These are phyloP conservation scores for Trichoderma koningii DNA, from an alignment of 2,329 filamentous ascomycete species.

Conservation along the genomic window DNA sequence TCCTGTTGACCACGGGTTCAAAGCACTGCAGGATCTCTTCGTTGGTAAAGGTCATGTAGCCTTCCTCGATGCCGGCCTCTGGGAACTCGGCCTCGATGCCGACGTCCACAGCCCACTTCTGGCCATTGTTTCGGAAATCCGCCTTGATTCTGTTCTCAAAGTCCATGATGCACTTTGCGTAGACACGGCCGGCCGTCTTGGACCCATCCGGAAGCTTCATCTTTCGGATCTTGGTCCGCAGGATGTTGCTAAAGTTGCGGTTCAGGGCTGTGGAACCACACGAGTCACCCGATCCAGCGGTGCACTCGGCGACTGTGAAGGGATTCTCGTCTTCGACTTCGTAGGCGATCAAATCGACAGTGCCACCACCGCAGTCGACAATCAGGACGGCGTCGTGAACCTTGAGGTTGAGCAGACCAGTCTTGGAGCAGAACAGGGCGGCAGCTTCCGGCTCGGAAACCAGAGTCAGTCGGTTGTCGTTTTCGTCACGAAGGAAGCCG, in stretches of 20 bases:
- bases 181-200: constrained; percentile 95
- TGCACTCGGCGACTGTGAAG: constrained; percentile 96
- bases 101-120: constrained; percentile 98
- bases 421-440: constrained; percentile 97
- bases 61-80: constrained; percentile 96
- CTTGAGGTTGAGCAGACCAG: constrained; percentile 91
- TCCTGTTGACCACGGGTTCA: constrained; percentile 95
- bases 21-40: constrained; percentile 99
- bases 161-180: constrained; percentile 99
- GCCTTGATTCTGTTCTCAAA: constrained; percentile 99
- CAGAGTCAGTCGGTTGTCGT: constrained; percentile 92
- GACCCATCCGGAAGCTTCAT: constrained; percentile 98
- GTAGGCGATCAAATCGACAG: constrained; percentile 97
- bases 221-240: constrained; percentile 96
- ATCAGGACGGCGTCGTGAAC: constrained; percentile 98
- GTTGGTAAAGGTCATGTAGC: constrained; percentile 99
- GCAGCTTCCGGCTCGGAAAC: constrained; percentile 97
- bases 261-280: constrained; percentile 98
- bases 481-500: constrained; percentile 93
- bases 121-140: constrained; percentile 97
- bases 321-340: constrained; percentile 97
- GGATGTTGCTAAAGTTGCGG: constrained; percentile 96
- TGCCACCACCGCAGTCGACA: constrained; percentile 97
- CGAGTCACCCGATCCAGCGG: constrained; percentile 93
- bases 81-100: constrained; percentile 98